These are phyloP conservation scores for Fonsecaea multimorphosa DNA, from an alignment of 2,329 filamentous ascomycete genomes.

Conservation along the genomic window DNA sequence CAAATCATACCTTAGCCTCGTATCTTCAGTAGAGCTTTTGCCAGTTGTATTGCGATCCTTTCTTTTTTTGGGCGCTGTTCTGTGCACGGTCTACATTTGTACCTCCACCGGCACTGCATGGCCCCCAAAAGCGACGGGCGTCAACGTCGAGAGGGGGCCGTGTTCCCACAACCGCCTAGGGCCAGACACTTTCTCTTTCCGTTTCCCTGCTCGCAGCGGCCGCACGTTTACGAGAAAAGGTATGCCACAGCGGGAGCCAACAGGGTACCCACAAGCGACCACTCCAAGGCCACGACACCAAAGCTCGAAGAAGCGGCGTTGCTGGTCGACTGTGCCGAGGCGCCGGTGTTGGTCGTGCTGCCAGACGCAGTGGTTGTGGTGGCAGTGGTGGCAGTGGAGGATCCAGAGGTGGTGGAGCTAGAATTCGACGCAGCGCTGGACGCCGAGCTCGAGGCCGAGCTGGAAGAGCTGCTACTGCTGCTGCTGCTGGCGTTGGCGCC, in stretches of 20 bases:
- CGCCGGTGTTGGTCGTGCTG: not conserved
- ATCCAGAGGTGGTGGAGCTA: conserved; percentile 2
- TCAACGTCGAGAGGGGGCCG: not conserved
- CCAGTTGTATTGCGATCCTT: no score
- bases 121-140: no score
- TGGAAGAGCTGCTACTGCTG: conserved; percentile 4
- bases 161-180: not conserved
- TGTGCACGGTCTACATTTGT: no score
- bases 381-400: conserved; percentile 8
- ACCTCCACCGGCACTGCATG: no score
- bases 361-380: conserved; percentile 4
- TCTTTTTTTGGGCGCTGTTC: no score
- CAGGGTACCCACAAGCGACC: conserved; percentile 1
- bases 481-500: not conserved
- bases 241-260: conserved; percentile 9
- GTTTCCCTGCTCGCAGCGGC: not conserved
- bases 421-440: no score
- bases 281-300: not conserved
- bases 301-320: conserved; percentile 5
- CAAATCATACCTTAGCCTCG: no score
- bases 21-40: no score
- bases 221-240: conserved; percentile 1
- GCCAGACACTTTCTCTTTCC: not conserved
- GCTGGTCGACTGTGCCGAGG: conserved; percentile 1
- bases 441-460: no score